Conservation (phyloP, 768 basidiomycete species). For the Pleurotus djamor region DNA sequence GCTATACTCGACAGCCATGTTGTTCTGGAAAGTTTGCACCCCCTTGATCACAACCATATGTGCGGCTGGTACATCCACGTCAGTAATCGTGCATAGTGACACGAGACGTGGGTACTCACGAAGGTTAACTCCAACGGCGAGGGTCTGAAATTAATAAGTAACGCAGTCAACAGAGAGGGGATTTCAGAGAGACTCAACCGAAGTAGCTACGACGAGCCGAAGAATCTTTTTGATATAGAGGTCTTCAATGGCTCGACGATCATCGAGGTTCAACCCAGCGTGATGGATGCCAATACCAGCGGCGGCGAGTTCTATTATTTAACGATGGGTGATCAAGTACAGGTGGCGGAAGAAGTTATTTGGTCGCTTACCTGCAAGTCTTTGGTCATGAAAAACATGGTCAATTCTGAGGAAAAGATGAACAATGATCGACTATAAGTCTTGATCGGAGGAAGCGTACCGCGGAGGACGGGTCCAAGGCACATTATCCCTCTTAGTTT, state of each 20-base stretch:
- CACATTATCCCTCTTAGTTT: slow-evolving; percentile 41
- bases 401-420: slow-evolving; percentile 41
- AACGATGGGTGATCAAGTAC: not conserved
- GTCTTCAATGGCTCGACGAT: slow-evolving; percentile 72
- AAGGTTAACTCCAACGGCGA: slow-evolving; percentile 95
- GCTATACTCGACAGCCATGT: slow-evolving; percentile 73
- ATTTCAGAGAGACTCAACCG: slow-evolving; percentile 44
- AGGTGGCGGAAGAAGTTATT: not conserved
- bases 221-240: slow-evolving; percentile 65
- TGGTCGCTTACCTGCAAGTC: slow-evolving; percentile 51
- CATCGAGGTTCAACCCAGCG: slow-evolving; percentile 76
- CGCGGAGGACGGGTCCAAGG: slow-evolving; percentile 69
- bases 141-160: slow-evolving; percentile 48
- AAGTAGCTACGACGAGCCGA: slow-evolving; percentile 77
- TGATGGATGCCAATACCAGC: slow-evolving; percentile 90
- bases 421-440: not conserved
- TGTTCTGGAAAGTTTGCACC: slow-evolving; percentile 76
- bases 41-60: slow-evolving; percentile 94
- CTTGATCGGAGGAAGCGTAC: slow-evolving; percentile 26
- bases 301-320: slow-evolving; percentile 52
- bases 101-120: slow-evolving; percentile 51
- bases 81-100: no score
- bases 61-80: slow-evolving; percentile 55
- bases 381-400: slow-evolving; percentile 63
- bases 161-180: slow-evolving; percentile 2